phyloP scores from a whole-genome alignment of 2,329 filamentous ascomycete genomes.

The Scleromitrula shiraiana region DNA sequence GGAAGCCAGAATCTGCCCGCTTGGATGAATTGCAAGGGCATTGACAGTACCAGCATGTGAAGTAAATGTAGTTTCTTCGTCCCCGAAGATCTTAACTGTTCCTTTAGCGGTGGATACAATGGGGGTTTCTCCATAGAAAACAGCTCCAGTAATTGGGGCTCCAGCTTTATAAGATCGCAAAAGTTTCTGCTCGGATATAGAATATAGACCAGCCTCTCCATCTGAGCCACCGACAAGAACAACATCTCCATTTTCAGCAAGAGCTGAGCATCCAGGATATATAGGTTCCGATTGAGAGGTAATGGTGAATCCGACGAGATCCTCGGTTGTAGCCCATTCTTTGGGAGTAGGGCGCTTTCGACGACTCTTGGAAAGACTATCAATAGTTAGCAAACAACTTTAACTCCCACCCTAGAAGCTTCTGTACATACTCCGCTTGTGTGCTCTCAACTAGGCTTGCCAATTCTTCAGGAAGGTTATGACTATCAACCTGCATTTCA shows the following conservation, averaged over 20 bases:
- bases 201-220: constrained; percentile 64
- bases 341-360: constrained; percentile 83
- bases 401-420: neutral
- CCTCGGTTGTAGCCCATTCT: constrained; percentile 73
- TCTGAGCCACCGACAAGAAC: constrained; percentile 56
- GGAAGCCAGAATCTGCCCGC: constrained; percentile 74
- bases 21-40: constrained; percentile 72
- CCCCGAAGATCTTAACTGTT: constrained; percentile 66
- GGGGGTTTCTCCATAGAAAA: constrained; percentile 36
- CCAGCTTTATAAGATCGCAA: constrained; percentile 35
- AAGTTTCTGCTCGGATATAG: constrained; percentile 68
- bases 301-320: constrained; percentile 53
- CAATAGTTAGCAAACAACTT: constrained; percentile 14
- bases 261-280: constrained; percentile 48
- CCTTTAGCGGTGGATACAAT: constrained; percentile 35
- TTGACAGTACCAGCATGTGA: constrained; percentile 78
- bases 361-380: constrained; percentile 75
- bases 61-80: constrained; percentile 61
- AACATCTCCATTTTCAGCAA: constrained; percentile 54
- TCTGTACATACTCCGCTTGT: constrained; percentile 66
- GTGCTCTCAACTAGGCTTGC: constrained; percentile 68
- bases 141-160: constrained; percentile 47
- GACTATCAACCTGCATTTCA: constrained; percentile 85
- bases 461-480: constrained; percentile 65
- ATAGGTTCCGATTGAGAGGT: constrained; percentile 46